phyloP scores from a whole-genome alignment of 495 filamentous ascomycete genomes.

The Thermothielavioides terrestris region DNA sequence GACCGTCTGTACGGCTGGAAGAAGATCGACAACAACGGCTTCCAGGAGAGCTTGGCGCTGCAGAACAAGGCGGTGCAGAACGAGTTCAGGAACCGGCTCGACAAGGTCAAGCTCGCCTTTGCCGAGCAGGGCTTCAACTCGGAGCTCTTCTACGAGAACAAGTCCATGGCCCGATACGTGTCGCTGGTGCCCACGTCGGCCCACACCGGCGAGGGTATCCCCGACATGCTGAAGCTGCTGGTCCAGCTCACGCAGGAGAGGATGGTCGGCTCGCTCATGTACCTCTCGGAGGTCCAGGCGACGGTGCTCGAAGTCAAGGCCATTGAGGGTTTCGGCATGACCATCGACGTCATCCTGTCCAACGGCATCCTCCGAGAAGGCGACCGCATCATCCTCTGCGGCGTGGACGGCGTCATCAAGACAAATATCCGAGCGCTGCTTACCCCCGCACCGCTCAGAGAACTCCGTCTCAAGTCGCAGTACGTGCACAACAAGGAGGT shows the following conservation, averaged over 20 bases:
- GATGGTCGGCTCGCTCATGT: constrained; percentile 98
- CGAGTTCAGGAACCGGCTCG: constrained; percentile 86
- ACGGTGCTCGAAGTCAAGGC: constrained; percentile 99
- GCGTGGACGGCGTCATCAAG: constrained; percentile 84
- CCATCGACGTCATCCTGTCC: constrained; percentile 93
- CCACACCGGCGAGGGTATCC: constrained; percentile 96
- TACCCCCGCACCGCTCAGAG: constrained; percentile 88
- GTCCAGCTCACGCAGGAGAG: constrained; percentile 87
- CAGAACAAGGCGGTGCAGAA: constrained; percentile 92
- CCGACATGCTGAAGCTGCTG: constrained; percentile 97
- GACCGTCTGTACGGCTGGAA: constrained; percentile 99
- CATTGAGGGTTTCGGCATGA: constrained; percentile 96
- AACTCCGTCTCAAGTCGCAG: constrained; percentile 81
- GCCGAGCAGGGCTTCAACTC: constrained; percentile 97
- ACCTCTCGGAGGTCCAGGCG: constrained; percentile 92
- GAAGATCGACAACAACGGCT: constrained; percentile 95
- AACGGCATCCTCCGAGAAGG: constrained; percentile 95
- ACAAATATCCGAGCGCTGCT: constrained; percentile 96
- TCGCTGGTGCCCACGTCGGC: constrained; percentile 95
- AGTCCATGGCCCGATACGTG: constrained; percentile 86
- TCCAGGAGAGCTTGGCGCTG: constrained; percentile 79
- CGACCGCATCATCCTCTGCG: constrained; percentile 89
- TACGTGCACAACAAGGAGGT: constrained; percentile 99
- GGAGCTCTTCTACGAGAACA: constrained; percentile 94
- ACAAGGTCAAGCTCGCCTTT: constrained; percentile 88